A percentile compares a stretch with the other conserved stretches of the same genome.
These are phyloP conservation scores for Trametes villosa DNA, from an alignment of 768 basidiomycete genomes.

Conservation along the genomic window DNA sequence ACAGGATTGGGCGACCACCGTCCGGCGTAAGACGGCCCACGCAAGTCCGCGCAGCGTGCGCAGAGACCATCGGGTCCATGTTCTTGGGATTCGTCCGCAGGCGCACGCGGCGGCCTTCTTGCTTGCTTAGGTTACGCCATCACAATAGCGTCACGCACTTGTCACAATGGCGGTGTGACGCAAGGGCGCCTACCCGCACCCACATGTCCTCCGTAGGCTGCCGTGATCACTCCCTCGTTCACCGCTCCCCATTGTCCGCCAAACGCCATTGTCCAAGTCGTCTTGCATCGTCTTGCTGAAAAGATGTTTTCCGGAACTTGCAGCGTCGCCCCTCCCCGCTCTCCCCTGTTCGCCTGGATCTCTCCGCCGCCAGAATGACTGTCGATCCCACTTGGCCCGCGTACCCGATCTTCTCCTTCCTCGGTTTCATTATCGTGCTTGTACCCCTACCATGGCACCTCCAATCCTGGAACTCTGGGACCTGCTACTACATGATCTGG, in stretches of 20 bases:
- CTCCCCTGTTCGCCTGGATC: not conserved
- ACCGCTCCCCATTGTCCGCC: not conserved
- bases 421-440: conserved; percentile 44
- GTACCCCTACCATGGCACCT: conserved; percentile 62
- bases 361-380: conserved; percentile 12
- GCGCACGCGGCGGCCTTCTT: too few relatives aligned
- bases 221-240: not conserved
- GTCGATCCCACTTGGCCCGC: conserved; percentile 35
- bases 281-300: not conserved
- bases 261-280: not conserved
- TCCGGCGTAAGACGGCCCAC: too few relatives aligned
- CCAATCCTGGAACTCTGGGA: conserved; percentile 70
- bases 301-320: not conserved
- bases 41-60: too few relatives aligned
- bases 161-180: too few relatives aligned
- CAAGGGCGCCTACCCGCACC: too few relatives aligned
- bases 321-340: not conserved
- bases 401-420: conserved; percentile 43
- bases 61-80: too few relatives aligned
- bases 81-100: too few relatives aligned
- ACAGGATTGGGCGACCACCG: too few relatives aligned
- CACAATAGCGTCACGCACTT: too few relatives aligned
- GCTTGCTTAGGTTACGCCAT: too few relatives aligned
- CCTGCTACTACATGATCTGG: conserved; percentile 73
- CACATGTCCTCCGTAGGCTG: not conserved